phyloP scores from a whole-genome alignment of 306 rosid species.

The Malus asiatica region DNA sequence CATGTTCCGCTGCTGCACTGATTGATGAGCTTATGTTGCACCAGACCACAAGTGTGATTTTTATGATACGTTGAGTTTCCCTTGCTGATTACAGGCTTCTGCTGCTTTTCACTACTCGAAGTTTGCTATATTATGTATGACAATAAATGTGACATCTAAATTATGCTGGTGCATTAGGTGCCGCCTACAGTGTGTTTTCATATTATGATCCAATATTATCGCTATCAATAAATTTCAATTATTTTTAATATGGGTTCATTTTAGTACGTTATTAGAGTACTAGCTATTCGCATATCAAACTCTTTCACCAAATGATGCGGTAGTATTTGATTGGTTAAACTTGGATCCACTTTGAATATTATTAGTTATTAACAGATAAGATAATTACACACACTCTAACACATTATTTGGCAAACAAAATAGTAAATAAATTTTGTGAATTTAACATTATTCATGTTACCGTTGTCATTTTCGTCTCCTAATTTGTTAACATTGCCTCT shows the following conservation, averaged over 20 bases:
- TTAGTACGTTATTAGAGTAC: neutral
- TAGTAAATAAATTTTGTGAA: no score
- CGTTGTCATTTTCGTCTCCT: neutral
- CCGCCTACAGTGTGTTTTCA: neutral
- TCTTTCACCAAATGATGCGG: no score
- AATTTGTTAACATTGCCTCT: neutral
- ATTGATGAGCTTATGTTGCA: neutral
- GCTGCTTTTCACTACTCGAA: neutral
- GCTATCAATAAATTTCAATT: neutral
- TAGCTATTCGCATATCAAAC: neutral
- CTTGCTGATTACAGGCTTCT: neutral
- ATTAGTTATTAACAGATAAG: neutral
- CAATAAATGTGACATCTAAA: neutral
- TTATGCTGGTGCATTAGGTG: neutral
- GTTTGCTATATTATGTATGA: neutral
- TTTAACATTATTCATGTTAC: neutral
- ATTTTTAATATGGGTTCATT: neutral
- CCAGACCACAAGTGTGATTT: neutral
- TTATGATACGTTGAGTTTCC: neutral
- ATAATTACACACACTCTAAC: neutral
- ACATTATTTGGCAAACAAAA: neutral
- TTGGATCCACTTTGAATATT: no score
- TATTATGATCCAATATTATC: neutral
- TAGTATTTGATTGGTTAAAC: neutral
- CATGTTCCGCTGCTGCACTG: constrained; percentile 26